Evolutionary conservation across 1,284 basidiomycete species (phyloP).

Genomic region (Naganishia cerealis): DNA sequence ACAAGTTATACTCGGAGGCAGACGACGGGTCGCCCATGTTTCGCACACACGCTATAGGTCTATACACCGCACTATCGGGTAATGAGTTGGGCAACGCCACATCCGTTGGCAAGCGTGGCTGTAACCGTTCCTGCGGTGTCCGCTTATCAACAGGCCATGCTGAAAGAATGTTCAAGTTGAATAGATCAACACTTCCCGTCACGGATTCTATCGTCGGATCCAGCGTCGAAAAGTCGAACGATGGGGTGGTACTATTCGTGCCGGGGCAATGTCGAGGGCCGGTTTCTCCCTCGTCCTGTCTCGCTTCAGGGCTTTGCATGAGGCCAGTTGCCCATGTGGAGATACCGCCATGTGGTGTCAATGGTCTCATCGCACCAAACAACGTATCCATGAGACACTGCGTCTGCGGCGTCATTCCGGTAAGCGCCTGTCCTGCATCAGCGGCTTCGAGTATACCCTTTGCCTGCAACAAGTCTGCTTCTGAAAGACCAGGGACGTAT

Average conservation of each 20-base stretch:
- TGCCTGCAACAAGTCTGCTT: constrained; percentile 1
- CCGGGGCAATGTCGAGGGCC: neutral
- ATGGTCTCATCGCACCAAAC: constrained; percentile 2
- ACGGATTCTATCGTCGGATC: constrained; percentile 18
- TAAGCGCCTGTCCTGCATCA: neutral
- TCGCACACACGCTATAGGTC: neutral
- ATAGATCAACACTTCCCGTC: constrained; percentile 11
- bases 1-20: constrained; percentile 32
- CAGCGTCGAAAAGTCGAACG: constrained; percentile 23
- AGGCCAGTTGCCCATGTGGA: neutral
- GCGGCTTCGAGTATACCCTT: constrained; percentile 3
- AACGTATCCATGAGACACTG: constrained; percentile 19
- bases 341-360: constrained; percentile 4
- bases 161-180: constrained; percentile 13
- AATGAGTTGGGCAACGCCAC: constrained; percentile 15
- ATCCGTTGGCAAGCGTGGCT: constrained; percentile 16
- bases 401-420: constrained; percentile 18
- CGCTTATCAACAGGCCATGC: constrained; percentile 1
- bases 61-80: constrained; percentile 6
- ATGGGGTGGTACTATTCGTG: constrained; percentile 5
- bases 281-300: neutral
- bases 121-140: constrained; percentile 2
- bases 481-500: constrained; percentile 3
- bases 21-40: constrained; percentile 7
- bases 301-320: neutral